Evolutionary conservation across 1,284 basidiomycete species (phyloP).

Genomic region (Ceratobasidium sp.): DNA sequence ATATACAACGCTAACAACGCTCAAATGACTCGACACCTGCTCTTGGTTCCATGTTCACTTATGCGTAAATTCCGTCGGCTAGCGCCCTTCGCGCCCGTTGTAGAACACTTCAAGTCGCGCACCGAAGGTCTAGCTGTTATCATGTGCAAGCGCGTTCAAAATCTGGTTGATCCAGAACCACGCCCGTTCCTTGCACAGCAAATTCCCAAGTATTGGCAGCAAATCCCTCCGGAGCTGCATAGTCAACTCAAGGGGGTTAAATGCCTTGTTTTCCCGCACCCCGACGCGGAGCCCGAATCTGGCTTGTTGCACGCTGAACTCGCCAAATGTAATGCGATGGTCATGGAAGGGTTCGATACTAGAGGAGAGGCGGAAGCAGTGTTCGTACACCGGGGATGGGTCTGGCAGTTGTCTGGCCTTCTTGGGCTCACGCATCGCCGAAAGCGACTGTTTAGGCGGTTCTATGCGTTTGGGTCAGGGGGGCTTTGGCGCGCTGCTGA

Average conservation of each 20-base stretch:
- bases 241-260: conserved; percentile 10
- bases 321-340: conserved; percentile 6
- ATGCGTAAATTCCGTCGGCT: conserved; percentile 23
- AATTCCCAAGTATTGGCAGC: conserved; percentile 35
- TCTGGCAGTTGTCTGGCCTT: conserved; percentile 8
- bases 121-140: conserved; percentile 21
- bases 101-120: conserved; percentile 23
- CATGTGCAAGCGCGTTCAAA: conserved; percentile 12
- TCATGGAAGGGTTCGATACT: conserved; percentile 15
- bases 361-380: conserved; percentile 10
- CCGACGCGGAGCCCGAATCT: conserved; percentile 19
- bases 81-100: neutral
- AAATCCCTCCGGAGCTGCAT: conserved; percentile 28
- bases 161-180: neutral
- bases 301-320: conserved; percentile 14
- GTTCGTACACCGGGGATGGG: conserved; percentile 32
- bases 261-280: conserved; percentile 16
- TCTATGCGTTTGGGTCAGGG: conserved; percentile 30
- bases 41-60: conserved; percentile 25
- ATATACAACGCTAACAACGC: conserved; percentile 12
- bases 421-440: conserved; percentile 18
- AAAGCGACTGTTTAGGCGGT: conserved; percentile 1
- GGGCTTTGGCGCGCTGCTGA: conserved; percentile 33
- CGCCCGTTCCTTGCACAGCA: conserved; percentile 19
- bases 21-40: conserved; percentile 21